Conservation (phyloP, 1,284 basidiomycete genomes). For the Malassezia dermatis region DNA sequence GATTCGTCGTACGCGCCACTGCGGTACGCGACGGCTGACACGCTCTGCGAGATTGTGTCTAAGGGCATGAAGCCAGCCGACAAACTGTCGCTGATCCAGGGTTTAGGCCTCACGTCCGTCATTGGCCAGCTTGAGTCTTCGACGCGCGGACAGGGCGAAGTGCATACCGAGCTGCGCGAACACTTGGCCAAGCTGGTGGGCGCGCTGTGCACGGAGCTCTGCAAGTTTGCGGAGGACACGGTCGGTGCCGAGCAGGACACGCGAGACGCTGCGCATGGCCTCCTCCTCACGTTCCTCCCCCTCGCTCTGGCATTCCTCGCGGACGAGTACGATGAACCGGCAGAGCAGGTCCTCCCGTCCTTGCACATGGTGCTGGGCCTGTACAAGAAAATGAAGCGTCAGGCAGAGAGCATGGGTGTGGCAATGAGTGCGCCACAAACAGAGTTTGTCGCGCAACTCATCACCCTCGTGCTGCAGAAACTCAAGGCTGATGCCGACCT, state of each 20-base stretch:
- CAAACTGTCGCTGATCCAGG: conserved; percentile 79
- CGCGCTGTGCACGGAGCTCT: conserved; percentile 69
- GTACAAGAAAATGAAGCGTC: conserved; percentile 41
- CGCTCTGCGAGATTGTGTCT: conserved; percentile 68
- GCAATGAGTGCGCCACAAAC: conserved; percentile 22
- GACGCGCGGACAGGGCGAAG: conserved; percentile 50
- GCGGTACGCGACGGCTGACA: conserved; percentile 68
- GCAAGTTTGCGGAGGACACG: conserved; percentile 64
- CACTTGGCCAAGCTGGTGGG: conserved; percentile 77
- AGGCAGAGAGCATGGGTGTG: conserved; percentile 9
- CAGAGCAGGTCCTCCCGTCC: conserved; percentile 38
- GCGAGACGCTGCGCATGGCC: conserved; percentile 59
- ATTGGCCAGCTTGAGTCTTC: conserved; percentile 29
- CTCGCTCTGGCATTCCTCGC: conserved; percentile 78
- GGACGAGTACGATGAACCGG: conserved; percentile 57
- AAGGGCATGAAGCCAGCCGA: conserved; percentile 89
- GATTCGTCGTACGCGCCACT: conserved; percentile 50
- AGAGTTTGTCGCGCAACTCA: conserved; percentile 64
- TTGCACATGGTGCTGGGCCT: conserved; percentile 31
- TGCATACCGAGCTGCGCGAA: conserved; percentile 71
- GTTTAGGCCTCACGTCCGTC: conserved; percentile 57
- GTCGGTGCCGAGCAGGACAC: conserved; percentile 56
- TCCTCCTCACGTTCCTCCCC: conserved; percentile 65
- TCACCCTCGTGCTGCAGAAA: conserved; percentile 72
- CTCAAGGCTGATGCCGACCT: conserved; percentile 55